phyloP scores from a whole-genome alignment of 2,329 filamentous ascomycete species.

The Pseudogymnoascus sp. region DNA sequence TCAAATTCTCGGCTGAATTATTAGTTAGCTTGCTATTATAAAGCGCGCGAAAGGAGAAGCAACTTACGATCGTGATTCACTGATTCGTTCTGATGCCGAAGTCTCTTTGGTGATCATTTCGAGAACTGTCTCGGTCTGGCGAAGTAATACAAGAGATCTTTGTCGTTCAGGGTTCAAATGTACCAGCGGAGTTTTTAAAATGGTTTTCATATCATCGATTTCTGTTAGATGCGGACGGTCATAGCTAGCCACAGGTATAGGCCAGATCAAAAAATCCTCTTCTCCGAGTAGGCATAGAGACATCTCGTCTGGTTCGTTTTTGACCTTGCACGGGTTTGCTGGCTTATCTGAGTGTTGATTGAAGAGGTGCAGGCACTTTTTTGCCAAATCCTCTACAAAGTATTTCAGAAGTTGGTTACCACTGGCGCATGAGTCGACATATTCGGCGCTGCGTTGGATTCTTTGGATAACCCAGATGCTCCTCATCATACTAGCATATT shows the following conservation, averaged over 20 bases:
- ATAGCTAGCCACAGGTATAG: not conserved
- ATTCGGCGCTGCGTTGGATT: constrained; percentile 1
- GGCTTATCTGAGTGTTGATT: not conserved
- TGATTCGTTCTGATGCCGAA: not conserved
- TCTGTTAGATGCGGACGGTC: not conserved
- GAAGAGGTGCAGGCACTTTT: constrained; percentile 9
- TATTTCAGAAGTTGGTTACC: constrained; percentile 9
- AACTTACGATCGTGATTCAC: not conserved
- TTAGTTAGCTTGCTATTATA: not conserved
- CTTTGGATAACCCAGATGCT: constrained; percentile 10
- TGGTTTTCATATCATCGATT: constrained; percentile 9
- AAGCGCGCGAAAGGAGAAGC: not conserved
- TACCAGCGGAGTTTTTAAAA: not conserved
- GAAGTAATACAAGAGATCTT: constrained; percentile 9
- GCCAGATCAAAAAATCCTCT: constrained; percentile 9
- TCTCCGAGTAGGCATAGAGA: not conserved
- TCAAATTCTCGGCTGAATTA: not conserved
- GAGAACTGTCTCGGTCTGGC: constrained; percentile 1
- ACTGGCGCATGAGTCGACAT: not conserved
- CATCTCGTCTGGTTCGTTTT: constrained; percentile 8
- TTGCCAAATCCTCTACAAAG: constrained; percentile 5
- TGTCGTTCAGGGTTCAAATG: not conserved
- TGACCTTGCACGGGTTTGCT: not conserved
- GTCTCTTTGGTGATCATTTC: constrained; percentile 12
- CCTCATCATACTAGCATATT: constrained; percentile 11